Conservation (phyloP, 129 eudicot genomes). For the Flaveria brownii region DNA sequence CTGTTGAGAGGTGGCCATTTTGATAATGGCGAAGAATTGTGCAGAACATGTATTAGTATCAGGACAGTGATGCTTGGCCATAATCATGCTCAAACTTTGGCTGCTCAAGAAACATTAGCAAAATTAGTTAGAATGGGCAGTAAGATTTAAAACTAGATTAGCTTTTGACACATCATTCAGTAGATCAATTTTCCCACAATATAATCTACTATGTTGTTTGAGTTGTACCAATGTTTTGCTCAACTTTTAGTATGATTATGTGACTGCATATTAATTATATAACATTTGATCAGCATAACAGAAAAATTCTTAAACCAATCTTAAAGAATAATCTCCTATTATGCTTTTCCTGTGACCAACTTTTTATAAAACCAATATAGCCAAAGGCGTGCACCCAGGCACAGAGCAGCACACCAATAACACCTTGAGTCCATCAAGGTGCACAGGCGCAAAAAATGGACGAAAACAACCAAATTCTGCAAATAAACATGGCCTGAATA, state of each 20-base stretch:
- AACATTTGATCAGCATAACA: conserved; percentile 16
- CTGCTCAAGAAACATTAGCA: conserved; percentile 92
- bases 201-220: conserved; percentile 37
- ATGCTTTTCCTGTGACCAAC: neutral
- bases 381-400: too few relatives aligned
- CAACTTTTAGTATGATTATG: neutral
- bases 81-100: conserved; percentile 80
- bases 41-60: conserved; percentile 87
- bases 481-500: too few relatives aligned
- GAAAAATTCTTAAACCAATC: conserved; percentile 15
- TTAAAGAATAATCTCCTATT: conserved; percentile 8
- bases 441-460: too few relatives aligned
- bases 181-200: conserved; percentile 45
- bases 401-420: too few relatives aligned
- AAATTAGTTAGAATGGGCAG: conserved; percentile 92
- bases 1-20: conserved; percentile 81
- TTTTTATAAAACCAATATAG: neutral
- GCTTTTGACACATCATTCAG: conserved; percentile 19
- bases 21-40: conserved; percentile 81
- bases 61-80: conserved; percentile 96
- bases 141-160: conserved; percentile 48
- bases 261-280: conserved; percentile 6
- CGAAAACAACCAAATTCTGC: too few relatives aligned
- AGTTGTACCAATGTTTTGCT: conserved; percentile 23
- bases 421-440: too few relatives aligned